Conservation (phyloP, 441 rosid genomes). For the Croton setiger region DNA sequence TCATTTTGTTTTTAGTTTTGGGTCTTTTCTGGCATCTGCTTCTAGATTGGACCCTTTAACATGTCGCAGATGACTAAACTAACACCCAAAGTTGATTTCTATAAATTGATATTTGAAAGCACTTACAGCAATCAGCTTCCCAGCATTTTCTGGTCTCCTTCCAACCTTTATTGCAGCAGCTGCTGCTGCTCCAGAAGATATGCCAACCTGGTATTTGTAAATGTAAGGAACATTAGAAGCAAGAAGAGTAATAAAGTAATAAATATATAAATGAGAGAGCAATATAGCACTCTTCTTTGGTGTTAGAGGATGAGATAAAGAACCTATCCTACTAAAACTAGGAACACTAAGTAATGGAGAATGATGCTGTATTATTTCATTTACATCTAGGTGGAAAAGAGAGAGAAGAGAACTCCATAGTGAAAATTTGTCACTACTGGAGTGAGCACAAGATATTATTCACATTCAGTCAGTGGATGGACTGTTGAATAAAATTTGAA, state of each 20-base stretch:
- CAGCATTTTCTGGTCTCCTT: slow-evolving; percentile 80
- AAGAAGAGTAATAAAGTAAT: background rate
- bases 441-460: background rate
- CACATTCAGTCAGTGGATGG: background rate
- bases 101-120: slow-evolving; percentile 2
- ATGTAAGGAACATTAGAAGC: slow-evolving; percentile 5
- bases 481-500: background rate
- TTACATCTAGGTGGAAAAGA: background rate
- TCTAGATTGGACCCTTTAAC: background rate
- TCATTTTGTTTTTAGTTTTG: background rate
- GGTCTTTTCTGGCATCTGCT: background rate
- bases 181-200: slow-evolving; percentile 96
- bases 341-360: background rate
- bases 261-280: background rate
- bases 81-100: slow-evolving; percentile 2
- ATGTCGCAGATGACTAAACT: background rate
- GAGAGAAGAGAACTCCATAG: background rate
- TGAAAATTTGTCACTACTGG: background rate
- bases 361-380: background rate
- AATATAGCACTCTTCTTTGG: background rate
- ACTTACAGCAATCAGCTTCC: slow-evolving; percentile 84
- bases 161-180: slow-evolving; percentile 84
- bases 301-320: background rate
- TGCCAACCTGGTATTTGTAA: slow-evolving; percentile 63
- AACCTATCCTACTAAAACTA: background rate